Evolutionary conservation across 441 rosid species (phyloP).

Genomic region (Dalechampia spathulata): DNA sequence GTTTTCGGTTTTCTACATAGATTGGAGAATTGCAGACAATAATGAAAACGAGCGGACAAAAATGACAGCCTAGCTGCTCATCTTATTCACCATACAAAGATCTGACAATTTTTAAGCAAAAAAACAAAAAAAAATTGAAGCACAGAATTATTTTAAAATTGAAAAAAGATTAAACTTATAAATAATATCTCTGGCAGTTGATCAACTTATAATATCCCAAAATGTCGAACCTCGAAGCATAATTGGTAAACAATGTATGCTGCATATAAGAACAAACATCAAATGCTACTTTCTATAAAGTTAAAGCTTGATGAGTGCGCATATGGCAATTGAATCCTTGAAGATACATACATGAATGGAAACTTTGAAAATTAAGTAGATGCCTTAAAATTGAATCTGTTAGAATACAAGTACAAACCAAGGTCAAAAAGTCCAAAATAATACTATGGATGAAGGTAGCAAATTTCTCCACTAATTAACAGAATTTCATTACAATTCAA

Average conservation of each 20-base stretch:
- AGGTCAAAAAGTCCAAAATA: too few relatives aligned
- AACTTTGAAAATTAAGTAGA: not conserved
- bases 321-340: not conserved
- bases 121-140: not conserved
- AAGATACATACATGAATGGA: not conserved
- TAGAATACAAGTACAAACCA: not conserved
- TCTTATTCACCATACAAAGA: not conserved
- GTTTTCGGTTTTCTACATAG: not conserved
- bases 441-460: not conserved
- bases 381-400: not conserved
- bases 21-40: not conserved
- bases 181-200: not conserved
- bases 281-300: not conserved
- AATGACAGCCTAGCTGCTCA: slow-evolving; percentile 4
- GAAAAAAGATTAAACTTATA: slow-evolving; percentile 4
- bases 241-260: not conserved
- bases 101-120: slow-evolving; percentile 1
- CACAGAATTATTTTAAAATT: not conserved
- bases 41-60: slow-evolving; percentile 11
- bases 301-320: not conserved
- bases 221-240: not conserved
- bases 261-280: not conserved
- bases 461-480: not conserved
- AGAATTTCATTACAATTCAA: not conserved
- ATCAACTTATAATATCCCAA: slow-evolving; percentile 2